phyloP scores from a whole-genome alignment of 768 basidiomycete species.

The Amanita inopinata region DNA sequence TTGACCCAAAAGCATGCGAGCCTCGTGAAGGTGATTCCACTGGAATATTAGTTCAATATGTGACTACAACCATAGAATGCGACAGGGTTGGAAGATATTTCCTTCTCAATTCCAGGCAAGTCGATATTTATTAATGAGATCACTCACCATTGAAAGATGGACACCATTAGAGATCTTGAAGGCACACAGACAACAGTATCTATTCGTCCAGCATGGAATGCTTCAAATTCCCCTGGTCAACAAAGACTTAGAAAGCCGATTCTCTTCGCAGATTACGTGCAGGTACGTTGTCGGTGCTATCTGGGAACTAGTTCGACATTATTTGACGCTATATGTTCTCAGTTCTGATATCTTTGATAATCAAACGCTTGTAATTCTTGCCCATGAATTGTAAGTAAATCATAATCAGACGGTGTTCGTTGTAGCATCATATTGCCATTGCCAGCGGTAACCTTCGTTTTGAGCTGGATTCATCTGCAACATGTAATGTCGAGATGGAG shows the following conservation, averaged over 20 bases:
- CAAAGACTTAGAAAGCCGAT: constrained; percentile 55
- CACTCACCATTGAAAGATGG: constrained; percentile 1
- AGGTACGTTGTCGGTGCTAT: constrained; percentile 47
- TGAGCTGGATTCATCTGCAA: constrained; percentile 65
- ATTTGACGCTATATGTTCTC: not conserved
- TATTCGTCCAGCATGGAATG: constrained; percentile 71
- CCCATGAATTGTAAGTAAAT: constrained; percentile 84
- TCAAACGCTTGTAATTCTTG: constrained; percentile 72
- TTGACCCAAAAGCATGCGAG: constrained; percentile 76
- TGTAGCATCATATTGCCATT: not conserved
- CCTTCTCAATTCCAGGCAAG: constrained; percentile 61
- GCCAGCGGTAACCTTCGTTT: constrained; percentile 79
- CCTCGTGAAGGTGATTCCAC: constrained; percentile 59
- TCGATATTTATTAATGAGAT: not conserved
- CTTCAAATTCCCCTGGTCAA: constrained; percentile 72
- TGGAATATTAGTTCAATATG: not conserved
- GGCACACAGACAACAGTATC: constrained; percentile 74
- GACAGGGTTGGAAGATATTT: constrained; percentile 51
- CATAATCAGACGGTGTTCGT: no score
- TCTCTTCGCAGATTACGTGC: constrained; percentile 80
- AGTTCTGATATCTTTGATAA: constrained; percentile 76
- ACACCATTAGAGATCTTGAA: constrained; percentile 66
- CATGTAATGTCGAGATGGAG: constrained; percentile 68
- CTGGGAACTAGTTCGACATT: not conserved
- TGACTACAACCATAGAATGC: constrained; percentile 5